phyloP scores from a whole-genome alignment of 768 basidiomycete species.

The Boletus rex-veris region DNA sequence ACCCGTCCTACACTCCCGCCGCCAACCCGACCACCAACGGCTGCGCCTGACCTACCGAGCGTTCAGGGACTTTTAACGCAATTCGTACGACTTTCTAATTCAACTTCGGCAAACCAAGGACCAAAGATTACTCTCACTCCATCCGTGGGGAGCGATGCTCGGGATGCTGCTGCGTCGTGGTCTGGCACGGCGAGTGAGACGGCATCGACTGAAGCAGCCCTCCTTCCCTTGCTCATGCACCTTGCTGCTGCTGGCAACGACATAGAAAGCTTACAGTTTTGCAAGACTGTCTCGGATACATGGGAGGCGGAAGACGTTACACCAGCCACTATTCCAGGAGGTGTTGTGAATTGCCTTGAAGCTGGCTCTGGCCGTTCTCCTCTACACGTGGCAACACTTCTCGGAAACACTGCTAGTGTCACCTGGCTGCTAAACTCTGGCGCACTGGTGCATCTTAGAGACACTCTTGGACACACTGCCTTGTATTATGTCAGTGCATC shows the following conservation, averaged over 20 bases:
- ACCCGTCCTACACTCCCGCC: conserved; percentile 50
- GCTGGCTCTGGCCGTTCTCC: conserved; percentile 69
- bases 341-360: conserved; percentile 72
- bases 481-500: conserved; percentile 66
- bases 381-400: conserved; percentile 74
- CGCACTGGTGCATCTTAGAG: conserved; percentile 79
- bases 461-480: conserved; percentile 76
- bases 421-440: conserved; percentile 62
- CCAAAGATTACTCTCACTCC: conserved; percentile 37
- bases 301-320: conserved; percentile 23
- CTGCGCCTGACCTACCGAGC: conserved; percentile 49
- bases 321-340: conserved; percentile 47
- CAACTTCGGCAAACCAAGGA: conserved; percentile 36
- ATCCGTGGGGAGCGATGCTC: conserved; percentile 37
- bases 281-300: conserved; percentile 37
- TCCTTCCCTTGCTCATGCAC: conserved; percentile 77
- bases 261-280: conserved; percentile 56
- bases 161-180: conserved; percentile 60
- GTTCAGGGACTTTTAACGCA: conserved; percentile 66
- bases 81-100: conserved; percentile 60
- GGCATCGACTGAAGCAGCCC: conserved; percentile 59
- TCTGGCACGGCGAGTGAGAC: conserved; percentile 76
- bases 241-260: conserved; percentile 75
- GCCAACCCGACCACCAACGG: conserved; percentile 38
- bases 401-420: conserved; percentile 48